Evolutionary conservation across 208 protist genomes (phyloP).

Genomic region (Wallacemonas rigidus): DNA sequence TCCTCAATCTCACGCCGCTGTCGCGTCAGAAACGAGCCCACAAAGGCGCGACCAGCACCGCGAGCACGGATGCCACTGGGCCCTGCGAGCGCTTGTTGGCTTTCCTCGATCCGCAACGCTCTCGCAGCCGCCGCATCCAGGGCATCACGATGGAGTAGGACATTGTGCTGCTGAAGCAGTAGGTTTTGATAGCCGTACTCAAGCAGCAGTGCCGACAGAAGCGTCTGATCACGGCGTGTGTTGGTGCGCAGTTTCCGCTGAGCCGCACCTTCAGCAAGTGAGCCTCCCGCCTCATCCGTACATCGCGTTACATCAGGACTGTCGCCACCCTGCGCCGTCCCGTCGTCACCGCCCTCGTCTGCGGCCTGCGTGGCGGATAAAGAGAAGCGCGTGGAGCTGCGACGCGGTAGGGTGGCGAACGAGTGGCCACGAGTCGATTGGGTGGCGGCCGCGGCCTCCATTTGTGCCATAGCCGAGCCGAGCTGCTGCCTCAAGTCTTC

Average conservation of each 20-base stretch:
- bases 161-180: constrained; percentile 63
- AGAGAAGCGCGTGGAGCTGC: constrained; percentile 26
- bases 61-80: neutral
- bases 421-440: neutral
- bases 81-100: neutral
- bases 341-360: constrained; percentile 18
- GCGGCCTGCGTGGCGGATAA: neutral
- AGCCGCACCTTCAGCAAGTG: neutral
- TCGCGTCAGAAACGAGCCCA: constrained; percentile 56
- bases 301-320: too few species aligned
- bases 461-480: constrained; percentile 31
- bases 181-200: constrained; percentile 65
- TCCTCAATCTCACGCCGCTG: constrained; percentile 67
- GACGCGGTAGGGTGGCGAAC: constrained; percentile 18
- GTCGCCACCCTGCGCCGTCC: too few species aligned
- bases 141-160: constrained; percentile 37
- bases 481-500: constrained; percentile 56
- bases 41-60: neutral
- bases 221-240: constrained; percentile 32
- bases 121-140: constrained; percentile 9
- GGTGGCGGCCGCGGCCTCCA: constrained; percentile 16
- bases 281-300: too few species aligned
- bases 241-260: constrained; percentile 27
- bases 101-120: constrained; percentile 25
- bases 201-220: constrained; percentile 55